Conservation (phyloP, 2,329 filamentous ascomycete genomes). For the Nectriaceae sp. region DNA sequence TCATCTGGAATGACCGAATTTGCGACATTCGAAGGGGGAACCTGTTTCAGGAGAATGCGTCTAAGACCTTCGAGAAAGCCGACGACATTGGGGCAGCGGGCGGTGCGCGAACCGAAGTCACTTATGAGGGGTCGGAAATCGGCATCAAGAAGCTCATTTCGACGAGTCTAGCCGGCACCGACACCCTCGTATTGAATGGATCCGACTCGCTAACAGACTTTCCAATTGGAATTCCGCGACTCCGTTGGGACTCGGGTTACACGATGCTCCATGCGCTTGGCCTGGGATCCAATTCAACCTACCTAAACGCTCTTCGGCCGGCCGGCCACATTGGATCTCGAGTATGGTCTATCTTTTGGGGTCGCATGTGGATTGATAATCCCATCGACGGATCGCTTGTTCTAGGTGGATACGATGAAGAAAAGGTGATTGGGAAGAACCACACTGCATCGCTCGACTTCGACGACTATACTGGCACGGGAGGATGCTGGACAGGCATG, state of each 20-base stretch:
- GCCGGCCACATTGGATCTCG: constrained; percentile 27
- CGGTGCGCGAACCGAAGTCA: constrained; percentile 14
- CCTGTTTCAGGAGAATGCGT: constrained; percentile 17
- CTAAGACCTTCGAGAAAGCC: constrained; percentile 12
- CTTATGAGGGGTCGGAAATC: constrained; percentile 17
- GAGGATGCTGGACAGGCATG: constrained; percentile 25
- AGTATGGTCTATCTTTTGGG: constrained; percentile 40
- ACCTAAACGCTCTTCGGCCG: constrained; percentile 25
- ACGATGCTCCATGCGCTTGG: constrained; percentile 30
- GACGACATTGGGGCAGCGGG: constrained; percentile 18
- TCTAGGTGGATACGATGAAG: constrained; percentile 35
- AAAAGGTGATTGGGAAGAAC: constrained; percentile 31
- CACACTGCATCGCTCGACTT: constrained; percentile 26
- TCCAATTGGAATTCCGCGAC: constrained; percentile 29
- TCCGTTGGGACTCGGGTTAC: constrained; percentile 30
- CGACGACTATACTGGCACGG: constrained; percentile 12
- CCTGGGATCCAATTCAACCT: constrained; percentile 33
- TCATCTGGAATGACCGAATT: constrained; percentile 31
- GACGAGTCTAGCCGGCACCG: constrained; percentile 23
- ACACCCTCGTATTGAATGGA: constrained; percentile 13
- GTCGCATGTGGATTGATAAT: constrained; percentile 30
- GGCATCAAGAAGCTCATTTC: constrained; percentile 24
- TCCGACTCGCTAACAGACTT: constrained; percentile 6
- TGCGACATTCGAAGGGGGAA: constrained; percentile 28
- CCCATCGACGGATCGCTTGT: constrained; percentile 33